Conservation (phyloP, 371 early-diverging fungal genomes). For the Capniomyces stellatus region DNA sequence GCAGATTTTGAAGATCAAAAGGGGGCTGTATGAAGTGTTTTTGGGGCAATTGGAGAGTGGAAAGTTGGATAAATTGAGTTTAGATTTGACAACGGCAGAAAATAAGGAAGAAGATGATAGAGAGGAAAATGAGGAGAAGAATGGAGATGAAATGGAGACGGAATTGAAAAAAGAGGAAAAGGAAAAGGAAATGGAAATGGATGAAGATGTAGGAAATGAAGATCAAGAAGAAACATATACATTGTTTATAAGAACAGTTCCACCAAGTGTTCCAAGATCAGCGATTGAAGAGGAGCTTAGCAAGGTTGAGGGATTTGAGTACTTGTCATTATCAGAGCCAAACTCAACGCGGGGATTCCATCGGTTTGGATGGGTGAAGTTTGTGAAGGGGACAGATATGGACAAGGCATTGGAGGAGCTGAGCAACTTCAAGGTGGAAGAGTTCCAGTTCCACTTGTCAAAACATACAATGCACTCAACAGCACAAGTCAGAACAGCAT, state of each 20-base stretch:
- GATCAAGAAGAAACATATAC: conserved; percentile 29
- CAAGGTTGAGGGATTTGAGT: conserved; percentile 55
- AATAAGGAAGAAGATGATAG: no score
- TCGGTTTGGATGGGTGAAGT: conserved; percentile 85
- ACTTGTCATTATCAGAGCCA: conserved; percentile 76
- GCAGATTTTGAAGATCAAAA: conserved; percentile 40
- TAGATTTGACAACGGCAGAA: neutral
- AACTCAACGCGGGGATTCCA: conserved; percentile 61
- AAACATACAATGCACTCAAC: conserved; percentile 34
- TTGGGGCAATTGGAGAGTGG: conserved; percentile 42
- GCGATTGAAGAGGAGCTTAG: conserved; percentile 49
- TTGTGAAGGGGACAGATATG: conserved; percentile 63
- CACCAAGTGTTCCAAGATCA: conserved; percentile 51
- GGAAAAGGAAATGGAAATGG: conserved; percentile 2
- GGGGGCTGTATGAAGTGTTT: conserved; percentile 37
- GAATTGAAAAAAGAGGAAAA: conserved; percentile 3
- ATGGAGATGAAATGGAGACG: no score
- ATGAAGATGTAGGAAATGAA: conserved; percentile 16
- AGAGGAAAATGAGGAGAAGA: no score
- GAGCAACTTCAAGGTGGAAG: conserved; percentile 44
- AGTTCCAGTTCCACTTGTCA: conserved; percentile 54
- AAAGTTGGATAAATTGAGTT: conserved; percentile 37
- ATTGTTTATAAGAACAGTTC: conserved; percentile 66
- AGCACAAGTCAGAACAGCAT: conserved; percentile 33
- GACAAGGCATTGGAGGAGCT: conserved; percentile 43